Conservation (phyloP, 2,329 filamentous ascomycete genomes). For the Neofusicoccum sp. region DNA sequence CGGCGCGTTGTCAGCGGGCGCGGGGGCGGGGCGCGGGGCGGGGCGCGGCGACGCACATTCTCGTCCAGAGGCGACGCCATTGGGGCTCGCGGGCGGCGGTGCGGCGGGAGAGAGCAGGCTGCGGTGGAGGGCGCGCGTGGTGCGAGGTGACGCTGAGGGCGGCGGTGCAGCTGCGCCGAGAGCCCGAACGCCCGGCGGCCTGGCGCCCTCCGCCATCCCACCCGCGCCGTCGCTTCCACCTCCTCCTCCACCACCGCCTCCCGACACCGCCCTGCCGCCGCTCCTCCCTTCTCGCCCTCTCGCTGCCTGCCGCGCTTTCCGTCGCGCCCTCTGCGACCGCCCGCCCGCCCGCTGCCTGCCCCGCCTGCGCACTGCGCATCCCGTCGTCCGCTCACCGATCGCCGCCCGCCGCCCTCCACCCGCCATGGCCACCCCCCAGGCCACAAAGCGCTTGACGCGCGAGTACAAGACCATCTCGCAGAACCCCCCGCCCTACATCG, state of each 20-base stretch:
- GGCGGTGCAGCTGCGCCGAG: neutral
- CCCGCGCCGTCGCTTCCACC: conserved; percentile 5
- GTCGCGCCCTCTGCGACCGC: conserved; percentile 2
- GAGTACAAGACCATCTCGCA: conserved; percentile 65
- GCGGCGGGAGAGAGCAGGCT: neutral
- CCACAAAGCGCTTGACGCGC: conserved; percentile 53
- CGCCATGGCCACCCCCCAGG: conserved; percentile 40
- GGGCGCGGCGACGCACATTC: conserved; percentile 42
- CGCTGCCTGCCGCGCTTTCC: neutral
- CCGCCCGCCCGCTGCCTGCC: neutral
- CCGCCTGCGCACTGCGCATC: conserved; percentile 11
- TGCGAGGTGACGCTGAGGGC: conserved; percentile 8
- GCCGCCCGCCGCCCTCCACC: conserved; percentile 8
- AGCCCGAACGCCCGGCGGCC: conserved; percentile 1
- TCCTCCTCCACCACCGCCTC: neutral
- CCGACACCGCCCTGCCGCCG: neutral
- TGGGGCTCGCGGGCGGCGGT: conserved; percentile 26
- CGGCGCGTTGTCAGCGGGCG: neutral
- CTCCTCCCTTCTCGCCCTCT: neutral
- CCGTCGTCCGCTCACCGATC: conserved; percentile 3
- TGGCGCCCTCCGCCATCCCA: conserved; percentile 7
- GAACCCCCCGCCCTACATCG: conserved; percentile 85
- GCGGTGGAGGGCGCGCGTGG: neutral
- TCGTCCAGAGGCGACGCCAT: conserved; percentile 46
- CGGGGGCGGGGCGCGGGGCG: conserved; percentile 1